Base-by-base conservation (phyloP, 1,284 basidiomycete species). In the Apiotrichum mycotoxinovorans region DNA sequence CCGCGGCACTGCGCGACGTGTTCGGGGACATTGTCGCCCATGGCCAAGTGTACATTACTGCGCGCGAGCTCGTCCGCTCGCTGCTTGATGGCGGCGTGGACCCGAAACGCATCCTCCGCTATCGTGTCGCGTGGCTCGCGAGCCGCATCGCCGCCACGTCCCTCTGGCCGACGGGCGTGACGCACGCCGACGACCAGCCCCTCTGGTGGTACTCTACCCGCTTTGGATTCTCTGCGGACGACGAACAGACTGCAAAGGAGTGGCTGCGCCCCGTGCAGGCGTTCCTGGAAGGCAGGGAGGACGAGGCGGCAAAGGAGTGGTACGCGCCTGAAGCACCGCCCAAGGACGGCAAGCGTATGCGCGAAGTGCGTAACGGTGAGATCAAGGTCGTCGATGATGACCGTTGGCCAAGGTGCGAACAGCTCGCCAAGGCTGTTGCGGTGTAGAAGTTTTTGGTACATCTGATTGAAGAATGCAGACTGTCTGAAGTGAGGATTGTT, bases 111-210 rank as follows among this genome's bases (percentile, higher is more conserved):
- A 33, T 66, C 5, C 53, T 66, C 18, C 54, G 65, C 14, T 66
- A 63, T 58, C 56, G 65, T 20, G 27, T 64, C 17, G 61, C 60
- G 23, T 63, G 62, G 60, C 26, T 30, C 26, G 37, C 49, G 25
- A 23, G n/a, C 9, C n/a, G n/a, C 12, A 17, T 51, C 34, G 46
- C 46, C 33, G 22, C n/a, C 1, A 22, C 34, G 26, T 34, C 46
- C 12, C 33, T 48, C 30, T 51, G 37, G 37, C 49, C 49, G 10
- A 22, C 9, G 15, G 30, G 51, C 18, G 60, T 66, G 8, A 60
- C 65, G 11, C 65, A 66, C 51, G 59, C 65, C 2, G 65, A 66
- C 53, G 62, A 64, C 51, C 60, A 57, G 34, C 61, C 62, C 54
- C 47, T 57, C 15, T 66, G 64, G 63, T 66, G 62, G 62, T 64